Evolutionary conservation across 805 yeast genomes (phyloP), one percentile per base, ranked within the genome.

Genomic region (Pichia sporocuriosa): DNA sequence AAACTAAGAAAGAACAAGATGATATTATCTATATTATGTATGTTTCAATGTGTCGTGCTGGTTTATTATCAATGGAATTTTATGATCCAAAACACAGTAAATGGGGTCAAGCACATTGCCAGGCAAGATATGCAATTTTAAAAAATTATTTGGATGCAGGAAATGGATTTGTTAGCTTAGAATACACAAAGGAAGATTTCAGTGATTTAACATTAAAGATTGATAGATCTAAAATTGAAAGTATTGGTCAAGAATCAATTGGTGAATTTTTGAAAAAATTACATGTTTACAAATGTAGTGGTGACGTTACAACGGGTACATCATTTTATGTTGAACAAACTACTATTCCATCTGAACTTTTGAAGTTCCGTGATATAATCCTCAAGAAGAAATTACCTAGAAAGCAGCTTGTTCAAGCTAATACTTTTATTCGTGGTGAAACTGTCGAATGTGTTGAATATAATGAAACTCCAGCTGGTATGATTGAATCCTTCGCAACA

Each of bases 71-170:
- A 7, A 70, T 87, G 56, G 95, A 87, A 61, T 84, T 73, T 59
- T 87, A 94, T 87, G 95, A 87, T 61, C 95, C 95, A 30, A 63
- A 63, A 34, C 72, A 85, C 23, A 66, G 69, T 45, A 86, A 85
- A 63, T 87, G 96, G 95, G 96, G 96, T 24, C 96, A 87, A 66
- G 80, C 96, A 12, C 96, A 87, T 60, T 85, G 86, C 87, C 95
- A 86, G 66, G 96, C 95, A 4, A 72, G 96, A 61, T 87, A 73
- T 63, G 85, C 93, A 25, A 86, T 87, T 51, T 70, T 84, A 72
- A 84, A 84, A 65, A 73, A 81, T 12, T 79, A 84, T 57, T 63
- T 83, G 53, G 70, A 77, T 40, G 81, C 87, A 1, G 79, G 83
- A 23, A 62, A 66, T 20, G 73, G 66, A 15, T 80, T 86, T 30